phyloP scores from a whole-genome alignment of 176 grass and related monocot species.

The Chloris gayana region DNA sequence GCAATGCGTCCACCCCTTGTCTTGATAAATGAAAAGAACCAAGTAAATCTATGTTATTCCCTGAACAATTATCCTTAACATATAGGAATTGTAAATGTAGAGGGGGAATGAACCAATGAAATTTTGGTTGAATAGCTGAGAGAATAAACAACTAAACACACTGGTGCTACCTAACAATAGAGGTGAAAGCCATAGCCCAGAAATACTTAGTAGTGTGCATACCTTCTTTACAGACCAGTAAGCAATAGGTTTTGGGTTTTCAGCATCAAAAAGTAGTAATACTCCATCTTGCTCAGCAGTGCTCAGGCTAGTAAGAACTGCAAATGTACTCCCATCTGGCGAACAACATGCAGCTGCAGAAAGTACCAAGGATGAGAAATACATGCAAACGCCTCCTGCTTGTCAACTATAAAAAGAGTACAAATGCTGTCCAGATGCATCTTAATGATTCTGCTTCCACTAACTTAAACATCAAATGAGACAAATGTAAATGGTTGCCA shows the following conservation, averaged over 20 bases:
- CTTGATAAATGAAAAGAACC: conserved; percentile 42
- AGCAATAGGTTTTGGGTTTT: conserved; percentile 58
- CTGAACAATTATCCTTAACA: background rate
- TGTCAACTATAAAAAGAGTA: background rate
- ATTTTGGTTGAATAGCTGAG: background rate
- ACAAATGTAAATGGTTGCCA: background rate
- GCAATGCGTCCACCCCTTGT: conserved; percentile 69
- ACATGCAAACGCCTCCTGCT: conserved; percentile 18
- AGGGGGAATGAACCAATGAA: conserved; percentile 7
- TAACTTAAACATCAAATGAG: background rate
- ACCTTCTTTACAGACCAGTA: conserved; percentile 90
- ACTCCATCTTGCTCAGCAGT: conserved; percentile 63
- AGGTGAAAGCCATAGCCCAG: background rate
- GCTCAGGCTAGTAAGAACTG: conserved; percentile 60
- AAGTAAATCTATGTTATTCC: background rate
- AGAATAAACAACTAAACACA: conserved; percentile 24
- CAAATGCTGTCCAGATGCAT: background rate
- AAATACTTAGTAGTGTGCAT: background rate
- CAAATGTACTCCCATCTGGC: conserved; percentile 57
- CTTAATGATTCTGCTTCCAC: background rate
- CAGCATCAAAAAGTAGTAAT: conserved; percentile 75
- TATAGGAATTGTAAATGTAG: background rate
- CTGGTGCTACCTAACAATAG: background rate
- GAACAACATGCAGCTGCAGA: conserved; percentile 72
- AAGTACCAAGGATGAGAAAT: conserved; percentile 29